Percentiles rank a stretch among this genome's conserved stretches.
These are phyloP conservation scores for Rosa persica DNA, from an alignment of 306 rosid genomes.

Conservation along the genomic window DNA sequence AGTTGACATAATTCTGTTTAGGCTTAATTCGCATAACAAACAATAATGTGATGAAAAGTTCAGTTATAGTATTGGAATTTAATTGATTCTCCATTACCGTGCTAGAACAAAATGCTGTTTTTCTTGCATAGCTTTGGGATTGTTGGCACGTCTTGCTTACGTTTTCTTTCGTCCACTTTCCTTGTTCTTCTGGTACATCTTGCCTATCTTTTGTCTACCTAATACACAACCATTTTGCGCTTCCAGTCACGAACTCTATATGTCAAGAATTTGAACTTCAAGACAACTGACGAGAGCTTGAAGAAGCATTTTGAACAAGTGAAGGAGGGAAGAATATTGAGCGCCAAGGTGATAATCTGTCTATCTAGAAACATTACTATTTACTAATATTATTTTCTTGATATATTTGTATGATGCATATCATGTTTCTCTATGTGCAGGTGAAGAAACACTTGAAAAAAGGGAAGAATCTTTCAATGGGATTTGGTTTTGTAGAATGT, in stretches of 20 bases:
- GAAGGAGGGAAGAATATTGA: slow-evolving; percentile 67
- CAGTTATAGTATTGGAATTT: background rate
- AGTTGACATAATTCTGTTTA: background rate
- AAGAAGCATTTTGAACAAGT: slow-evolving; percentile 64
- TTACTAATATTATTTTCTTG: slow-evolving; percentile 10
- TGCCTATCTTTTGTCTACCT: slow-evolving; percentile 11
- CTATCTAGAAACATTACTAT: slow-evolving; percentile 14
- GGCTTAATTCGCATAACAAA: background rate
- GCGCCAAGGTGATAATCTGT: slow-evolving; percentile 64
- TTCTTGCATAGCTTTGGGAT: background rate
- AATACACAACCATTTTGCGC: slow-evolving; percentile 8
- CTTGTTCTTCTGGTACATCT: background rate
- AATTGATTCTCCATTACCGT: background rate
- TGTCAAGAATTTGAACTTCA: slow-evolving; percentile 95
- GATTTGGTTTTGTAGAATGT: slow-evolving; percentile 86
- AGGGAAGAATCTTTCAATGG: slow-evolving; percentile 85
- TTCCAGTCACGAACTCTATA: slow-evolving; percentile 79
- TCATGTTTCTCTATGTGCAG: slow-evolving; percentile 38
- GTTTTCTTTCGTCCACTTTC: too few relatives aligned
- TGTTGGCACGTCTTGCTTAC: background rate
- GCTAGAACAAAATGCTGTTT: background rate
- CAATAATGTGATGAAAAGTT: background rate
- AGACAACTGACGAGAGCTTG: slow-evolving; percentile 69
- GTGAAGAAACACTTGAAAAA: slow-evolving; percentile 82
- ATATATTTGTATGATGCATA: slow-evolving; percentile 12